Evolutionary conservation across 2,329 filamentous ascomycete species (phyloP).

Genomic region (Ophiosphaerella korrae): DNA sequence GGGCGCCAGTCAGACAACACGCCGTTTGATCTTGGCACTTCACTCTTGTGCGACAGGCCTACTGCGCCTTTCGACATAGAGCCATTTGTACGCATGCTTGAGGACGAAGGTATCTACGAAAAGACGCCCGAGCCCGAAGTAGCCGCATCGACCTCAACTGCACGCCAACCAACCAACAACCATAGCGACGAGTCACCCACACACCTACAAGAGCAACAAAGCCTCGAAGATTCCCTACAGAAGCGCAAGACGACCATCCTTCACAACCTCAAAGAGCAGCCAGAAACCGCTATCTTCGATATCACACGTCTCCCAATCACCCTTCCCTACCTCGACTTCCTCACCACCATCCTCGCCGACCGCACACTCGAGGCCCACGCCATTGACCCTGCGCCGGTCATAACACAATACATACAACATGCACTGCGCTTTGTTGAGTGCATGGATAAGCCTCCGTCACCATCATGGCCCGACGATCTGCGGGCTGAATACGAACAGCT

Average conservation of each 20-base stretch:
- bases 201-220: not conserved
- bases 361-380: slow-evolving; percentile 22
- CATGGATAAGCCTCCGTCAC: slow-evolving; percentile 25
- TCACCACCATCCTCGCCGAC: slow-evolving; percentile 45
- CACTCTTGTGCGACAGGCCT: slow-evolving; percentile 14
- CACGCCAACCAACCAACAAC: not conserved
- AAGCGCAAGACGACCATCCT: slow-evolving; percentile 30
- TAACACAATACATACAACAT: slow-evolving; percentile 47
- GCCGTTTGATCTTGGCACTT: slow-evolving; percentile 22
- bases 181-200: not conserved
- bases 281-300: slow-evolving; percentile 28
- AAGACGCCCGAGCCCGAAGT: slow-evolving; percentile 17
- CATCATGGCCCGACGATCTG: slow-evolving; percentile 1
- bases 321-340: slow-evolving; percentile 45
- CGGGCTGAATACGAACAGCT: not conserved
- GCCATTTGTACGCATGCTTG: slow-evolving; percentile 42
- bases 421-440: slow-evolving; percentile 42
- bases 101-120: slow-evolving; percentile 46
- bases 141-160: not conserved
- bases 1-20: slow-evolving; percentile 11
- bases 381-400: slow-evolving; percentile 38
- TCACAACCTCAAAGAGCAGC: slow-evolving; percentile 23
- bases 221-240: slow-evolving; percentile 12
- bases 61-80: slow-evolving; percentile 28
- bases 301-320: slow-evolving; percentile 45